A percentile compares a stretch with the other conserved stretches of the same genome.
phyloP scores from a whole-genome alignment of 148 eudicot genomes.

The Silene conica region DNA sequence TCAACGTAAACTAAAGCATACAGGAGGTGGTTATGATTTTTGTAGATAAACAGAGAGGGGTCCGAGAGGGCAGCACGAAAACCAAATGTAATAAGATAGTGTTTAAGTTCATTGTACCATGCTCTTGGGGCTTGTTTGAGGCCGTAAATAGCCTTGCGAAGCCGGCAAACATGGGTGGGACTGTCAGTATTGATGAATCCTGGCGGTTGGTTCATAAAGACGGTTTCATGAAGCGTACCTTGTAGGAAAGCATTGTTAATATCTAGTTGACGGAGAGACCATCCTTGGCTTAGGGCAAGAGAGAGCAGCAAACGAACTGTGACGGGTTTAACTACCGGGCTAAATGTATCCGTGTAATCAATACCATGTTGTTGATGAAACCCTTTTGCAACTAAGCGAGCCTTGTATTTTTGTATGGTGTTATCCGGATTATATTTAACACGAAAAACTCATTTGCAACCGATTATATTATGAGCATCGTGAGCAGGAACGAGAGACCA shows the following conservation, averaged over 20 bases:
- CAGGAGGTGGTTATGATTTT: rapidly evolving
- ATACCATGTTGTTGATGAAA: neutral
- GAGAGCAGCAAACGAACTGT: neutral
- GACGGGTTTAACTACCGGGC: neutral
- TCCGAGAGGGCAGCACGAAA: neutral
- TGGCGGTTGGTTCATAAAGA: neutral
- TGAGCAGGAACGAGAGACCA: neutral
- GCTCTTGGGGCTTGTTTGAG: no score
- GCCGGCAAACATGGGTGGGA: neutral
- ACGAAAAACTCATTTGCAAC: neutral
- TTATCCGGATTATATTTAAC: neutral
- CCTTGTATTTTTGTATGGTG: neutral
- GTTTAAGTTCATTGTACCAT: neutral
- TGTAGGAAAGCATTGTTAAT: no score
- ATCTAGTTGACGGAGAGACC: neutral
- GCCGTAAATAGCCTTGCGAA: no score
- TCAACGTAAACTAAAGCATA: neutral
- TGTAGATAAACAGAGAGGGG: neutral
- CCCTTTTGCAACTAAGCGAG: neutral
- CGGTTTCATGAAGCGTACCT: neutral
- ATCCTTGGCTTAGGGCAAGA: neutral
- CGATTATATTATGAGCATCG: neutral
- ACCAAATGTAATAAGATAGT: neutral
- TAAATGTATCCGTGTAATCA: neutral
- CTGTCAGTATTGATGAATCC: neutral